Conservation (phyloP, 2,329 filamentous ascomycete genomes). For the Cercospora sesami region DNA sequence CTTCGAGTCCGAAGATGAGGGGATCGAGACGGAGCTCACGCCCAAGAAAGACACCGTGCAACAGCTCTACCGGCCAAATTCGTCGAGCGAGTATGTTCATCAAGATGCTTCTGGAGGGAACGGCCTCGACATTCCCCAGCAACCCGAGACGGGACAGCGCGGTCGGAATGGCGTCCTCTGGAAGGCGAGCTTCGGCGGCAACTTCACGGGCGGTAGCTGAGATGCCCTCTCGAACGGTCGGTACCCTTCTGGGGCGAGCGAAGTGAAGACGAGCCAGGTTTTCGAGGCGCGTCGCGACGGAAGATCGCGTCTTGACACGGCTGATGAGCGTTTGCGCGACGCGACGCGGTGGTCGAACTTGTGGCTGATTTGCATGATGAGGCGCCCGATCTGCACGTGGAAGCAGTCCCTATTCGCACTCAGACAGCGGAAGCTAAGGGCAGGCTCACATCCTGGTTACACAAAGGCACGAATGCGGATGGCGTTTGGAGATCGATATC, state of each 20-base stretch:
- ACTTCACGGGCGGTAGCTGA: constrained; percentile 2
- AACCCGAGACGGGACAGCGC: background rate
- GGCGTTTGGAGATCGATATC: background rate
- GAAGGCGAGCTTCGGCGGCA: constrained; percentile 6
- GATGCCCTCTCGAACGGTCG: background rate
- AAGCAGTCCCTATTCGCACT: constrained; percentile 7
- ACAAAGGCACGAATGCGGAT: background rate
- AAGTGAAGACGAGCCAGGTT: background rate
- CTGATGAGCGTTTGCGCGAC: background rate
- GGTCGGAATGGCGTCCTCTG: constrained; percentile 1
- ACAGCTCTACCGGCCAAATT: background rate
- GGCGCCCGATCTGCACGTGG: constrained; percentile 9
- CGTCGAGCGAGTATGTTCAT: background rate
- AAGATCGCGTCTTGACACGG: background rate
- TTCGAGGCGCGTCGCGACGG: background rate
- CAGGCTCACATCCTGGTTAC: constrained; percentile 11
- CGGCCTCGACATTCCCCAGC: background rate
- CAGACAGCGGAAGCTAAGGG: constrained; percentile 6
- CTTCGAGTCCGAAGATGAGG: background rate
- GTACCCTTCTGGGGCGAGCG: background rate
- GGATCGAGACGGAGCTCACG: background rate
- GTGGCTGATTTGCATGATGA: background rate
- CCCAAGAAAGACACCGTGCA: background rate
- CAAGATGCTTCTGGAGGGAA: background rate
- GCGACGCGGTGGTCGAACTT: background rate